phyloP scores from a whole-genome alignment of 2,329 filamentous ascomycete genomes.

The Penicillium psychrosexuale region DNA sequence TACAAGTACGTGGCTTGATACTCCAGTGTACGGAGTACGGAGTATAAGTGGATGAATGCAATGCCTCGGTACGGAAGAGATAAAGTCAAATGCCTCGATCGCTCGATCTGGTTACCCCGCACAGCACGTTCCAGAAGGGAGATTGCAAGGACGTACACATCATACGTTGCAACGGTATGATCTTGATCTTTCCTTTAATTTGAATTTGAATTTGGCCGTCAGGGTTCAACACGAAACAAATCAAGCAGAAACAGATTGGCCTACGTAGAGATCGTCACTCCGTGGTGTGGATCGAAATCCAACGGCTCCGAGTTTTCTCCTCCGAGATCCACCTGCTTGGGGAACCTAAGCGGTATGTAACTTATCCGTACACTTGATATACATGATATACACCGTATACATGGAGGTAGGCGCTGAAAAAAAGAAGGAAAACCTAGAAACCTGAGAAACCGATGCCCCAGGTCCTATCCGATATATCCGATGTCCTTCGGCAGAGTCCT shows the following conservation, averaged over 20 bases:
- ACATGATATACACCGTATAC: not conserved
- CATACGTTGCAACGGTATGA: not conserved
- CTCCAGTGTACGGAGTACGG: no score
- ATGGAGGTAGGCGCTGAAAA: not conserved
- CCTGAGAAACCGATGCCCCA: no score
- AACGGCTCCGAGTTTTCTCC: slow-evolving; percentile 28
- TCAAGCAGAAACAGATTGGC: not conserved
- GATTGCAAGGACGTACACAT: not conserved
- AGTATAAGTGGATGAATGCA: no score
- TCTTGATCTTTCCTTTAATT: not conserved
- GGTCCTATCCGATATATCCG: not conserved
- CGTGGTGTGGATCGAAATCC: slow-evolving; percentile 9
- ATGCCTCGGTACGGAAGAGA: no score
- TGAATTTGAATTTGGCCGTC: not conserved
- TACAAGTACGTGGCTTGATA: no score
- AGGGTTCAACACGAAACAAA: not conserved
- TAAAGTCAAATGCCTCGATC: not conserved
- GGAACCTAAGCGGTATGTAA: no score
- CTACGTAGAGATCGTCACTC: not conserved
- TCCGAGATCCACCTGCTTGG: slow-evolving; percentile 7
- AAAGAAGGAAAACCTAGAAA: not conserved
- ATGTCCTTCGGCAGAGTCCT: not conserved
- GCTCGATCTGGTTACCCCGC: slow-evolving; percentile 5
- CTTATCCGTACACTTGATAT: no score
- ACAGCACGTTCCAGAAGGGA: slow-evolving; percentile 1